Percentiles rank a stretch among this genome's conserved stretches.
Evolutionary conservation across 257 asterid species (phyloP).

Genomic region (Cinchona pubescens): DNA sequence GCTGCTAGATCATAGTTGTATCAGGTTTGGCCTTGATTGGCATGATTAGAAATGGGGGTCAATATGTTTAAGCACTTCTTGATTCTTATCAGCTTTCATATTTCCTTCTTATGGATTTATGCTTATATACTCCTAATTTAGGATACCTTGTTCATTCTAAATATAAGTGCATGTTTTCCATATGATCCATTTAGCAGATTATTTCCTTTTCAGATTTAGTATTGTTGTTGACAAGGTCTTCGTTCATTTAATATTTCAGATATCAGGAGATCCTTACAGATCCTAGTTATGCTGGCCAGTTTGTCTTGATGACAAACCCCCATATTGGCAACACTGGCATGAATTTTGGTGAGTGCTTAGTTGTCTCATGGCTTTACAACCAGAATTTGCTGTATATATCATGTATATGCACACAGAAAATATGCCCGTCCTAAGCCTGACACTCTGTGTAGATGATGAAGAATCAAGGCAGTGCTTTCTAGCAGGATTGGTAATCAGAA

Average conservation of each 20-base stretch:
- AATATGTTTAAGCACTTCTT: not conserved
- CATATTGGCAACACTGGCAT: conserved; percentile 95
- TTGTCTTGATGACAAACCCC: conserved; percentile 93
- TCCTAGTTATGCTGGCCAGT: conserved; percentile 98
- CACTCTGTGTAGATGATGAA: conserved; percentile 58
- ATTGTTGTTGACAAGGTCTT: not conserved
- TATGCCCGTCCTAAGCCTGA: conserved; percentile 12
- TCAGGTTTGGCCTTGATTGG: not conserved
- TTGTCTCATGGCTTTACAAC: conserved; percentile 13
- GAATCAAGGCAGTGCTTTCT: conserved; percentile 87
- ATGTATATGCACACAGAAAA: not conserved
- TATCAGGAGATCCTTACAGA: conserved; percentile 95
- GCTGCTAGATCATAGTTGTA: not conserved
- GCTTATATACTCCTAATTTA: not conserved
- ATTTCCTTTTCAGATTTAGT: not conserved
- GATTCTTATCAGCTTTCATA: not conserved
- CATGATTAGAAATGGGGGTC: not conserved
- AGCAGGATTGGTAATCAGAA: conserved; percentile 80
- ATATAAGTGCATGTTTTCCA: not conserved
- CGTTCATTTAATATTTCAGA: conserved; percentile 36
- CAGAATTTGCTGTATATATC: conserved; percentile 12
- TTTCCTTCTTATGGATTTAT: not conserved
- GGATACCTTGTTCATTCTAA: not conserved
- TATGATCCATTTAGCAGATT: not conserved
- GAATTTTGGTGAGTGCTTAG: conserved; percentile 61